Evolutionary conservation across 371 early-diverging fungal genomes (phyloP).

Genomic region (Chytridium lagenaria): DNA sequence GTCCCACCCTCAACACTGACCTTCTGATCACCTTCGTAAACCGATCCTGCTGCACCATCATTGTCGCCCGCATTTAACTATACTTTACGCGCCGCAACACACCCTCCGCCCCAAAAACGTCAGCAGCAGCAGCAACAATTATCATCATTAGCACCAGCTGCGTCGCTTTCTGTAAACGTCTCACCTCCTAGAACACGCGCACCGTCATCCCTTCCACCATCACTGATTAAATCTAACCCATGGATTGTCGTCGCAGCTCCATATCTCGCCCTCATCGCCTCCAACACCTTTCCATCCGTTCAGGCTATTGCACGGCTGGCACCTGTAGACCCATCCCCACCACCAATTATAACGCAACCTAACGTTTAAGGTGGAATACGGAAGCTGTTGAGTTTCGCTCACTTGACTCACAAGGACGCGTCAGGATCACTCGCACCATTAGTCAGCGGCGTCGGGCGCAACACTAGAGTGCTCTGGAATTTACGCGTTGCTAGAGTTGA

Average conservation of each 20-base stretch:
- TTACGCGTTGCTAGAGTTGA: too few relatives aligned
- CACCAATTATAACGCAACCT: too few relatives aligned
- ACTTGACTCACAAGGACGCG: too few relatives aligned
- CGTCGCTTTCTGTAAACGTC: background rate
- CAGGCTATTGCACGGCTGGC: too few relatives aligned
- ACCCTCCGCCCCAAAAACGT: background rate
- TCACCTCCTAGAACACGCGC: background rate
- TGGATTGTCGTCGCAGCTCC: constrained; percentile 1
- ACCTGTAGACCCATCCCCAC: too few relatives aligned
- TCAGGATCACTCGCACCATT: too few relatives aligned
- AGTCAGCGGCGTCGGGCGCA: too few relatives aligned
- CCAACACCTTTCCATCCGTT: too few relatives aligned
- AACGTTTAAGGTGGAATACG: too few relatives aligned
- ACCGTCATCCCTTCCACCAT: constrained; percentile 3
- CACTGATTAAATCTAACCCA: background rate
- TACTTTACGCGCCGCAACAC: background rate
- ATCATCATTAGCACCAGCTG: background rate
- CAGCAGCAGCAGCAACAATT: background rate
- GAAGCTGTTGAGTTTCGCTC: too few relatives aligned
- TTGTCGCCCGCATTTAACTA: background rate
- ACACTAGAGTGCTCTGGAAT: too few relatives aligned
- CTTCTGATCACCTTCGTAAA: background rate
- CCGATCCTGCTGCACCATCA: background rate
- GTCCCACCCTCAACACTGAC: background rate
- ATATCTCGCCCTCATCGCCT: background rate